Base-by-base conservation (phyloP, 192 early-diverging fungal genomes). In the Dispira simplex region DNA sequence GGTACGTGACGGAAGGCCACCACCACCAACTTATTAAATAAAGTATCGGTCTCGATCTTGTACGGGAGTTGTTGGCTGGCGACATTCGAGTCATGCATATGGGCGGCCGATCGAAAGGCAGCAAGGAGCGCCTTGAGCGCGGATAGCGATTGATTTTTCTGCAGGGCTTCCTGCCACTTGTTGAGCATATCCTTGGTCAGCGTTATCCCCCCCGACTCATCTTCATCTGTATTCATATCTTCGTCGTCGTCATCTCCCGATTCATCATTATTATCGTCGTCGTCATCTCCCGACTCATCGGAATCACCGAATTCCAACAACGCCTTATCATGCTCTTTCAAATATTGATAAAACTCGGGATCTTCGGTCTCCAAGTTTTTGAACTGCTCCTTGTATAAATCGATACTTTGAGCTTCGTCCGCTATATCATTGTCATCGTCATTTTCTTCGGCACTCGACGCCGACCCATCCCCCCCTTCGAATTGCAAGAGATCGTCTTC, bases 271-370 rank as follows among this genome's bases (percentile, higher is more conserved):
- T 77, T 68, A 48, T 75, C 70, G 48, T 81, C 75, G 44, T 73
- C 66, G 21, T 69, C 73, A 4, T 74, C 62, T 25, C 67, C 74
- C 2, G 68, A 74, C 18, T 70, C 75, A 20, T 73, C 73, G 25
- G 78, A 74, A 43, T 82, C 72, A 21, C 82, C 82, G 77, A 97
- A 94, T 12, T 84, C 80, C 47, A 99, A 77, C 54, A 93, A 82
- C 49, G 77, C 83, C 43, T 80, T 68, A 73, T 95, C 91, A 64
- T 96, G 91, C 71, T 95, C 81, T 66, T 85, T 67, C 73, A 98
- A 75, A 69, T 81, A 98, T 72, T 98, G 77, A 77, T 85, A 92
- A 71, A 98, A 98, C 66, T 86, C 81, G 14, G 93, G 92, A 66
- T 98, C 93, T 67, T 84, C 85, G 63, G 85, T 73, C 66, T 87